Conservation (phyloP, 257 asterid genomes). For the Capsicum chinense region DNA sequence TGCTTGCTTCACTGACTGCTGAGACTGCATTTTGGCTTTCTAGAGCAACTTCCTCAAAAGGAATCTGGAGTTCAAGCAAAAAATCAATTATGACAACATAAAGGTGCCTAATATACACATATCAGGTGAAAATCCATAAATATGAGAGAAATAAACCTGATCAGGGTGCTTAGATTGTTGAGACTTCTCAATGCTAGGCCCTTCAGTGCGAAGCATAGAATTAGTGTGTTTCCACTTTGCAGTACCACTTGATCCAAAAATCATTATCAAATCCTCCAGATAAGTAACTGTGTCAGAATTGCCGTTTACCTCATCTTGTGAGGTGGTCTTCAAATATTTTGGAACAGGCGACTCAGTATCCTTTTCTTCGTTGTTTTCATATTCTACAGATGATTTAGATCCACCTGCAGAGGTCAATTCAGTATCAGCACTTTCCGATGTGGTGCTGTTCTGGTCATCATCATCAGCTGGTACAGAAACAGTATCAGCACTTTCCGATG, state of each 20-base stretch:
- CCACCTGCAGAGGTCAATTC: slow-evolving; percentile 42
- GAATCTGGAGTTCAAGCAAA: slow-evolving; percentile 42
- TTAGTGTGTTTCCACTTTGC: slow-evolving; percentile 27
- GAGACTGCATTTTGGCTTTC: slow-evolving; percentile 36
- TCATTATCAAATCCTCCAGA: slow-evolving; percentile 36
- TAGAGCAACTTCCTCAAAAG: slow-evolving; percentile 44
- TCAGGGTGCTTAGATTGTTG: slow-evolving; percentile 46
- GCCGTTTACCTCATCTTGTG: slow-evolving; percentile 29
- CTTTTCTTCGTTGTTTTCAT: neutral
- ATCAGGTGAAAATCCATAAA: neutral
- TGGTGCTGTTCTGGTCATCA: too few relatives aligned
- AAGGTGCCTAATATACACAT: neutral
- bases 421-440: neutral
- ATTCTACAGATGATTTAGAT: slow-evolving; percentile 33
- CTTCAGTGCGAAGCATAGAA: slow-evolving; percentile 44
- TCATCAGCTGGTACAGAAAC: too few relatives aligned
- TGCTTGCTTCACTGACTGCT: slow-evolving; percentile 44
- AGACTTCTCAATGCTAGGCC: slow-evolving; percentile 48
- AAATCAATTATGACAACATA: neutral
- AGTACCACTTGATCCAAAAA: slow-evolving; percentile 31
- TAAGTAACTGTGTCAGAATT: slow-evolving; percentile 30
- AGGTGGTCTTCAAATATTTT: slow-evolving; percentile 28
- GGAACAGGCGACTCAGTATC: neutral
- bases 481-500: too few relatives aligned
- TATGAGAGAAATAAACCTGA: slow-evolving; percentile 49